These are phyloP conservation scores for Lodderomyces margitis DNA, from an alignment of 1,139 yeast genomes.

Conservation along the genomic window DNA sequence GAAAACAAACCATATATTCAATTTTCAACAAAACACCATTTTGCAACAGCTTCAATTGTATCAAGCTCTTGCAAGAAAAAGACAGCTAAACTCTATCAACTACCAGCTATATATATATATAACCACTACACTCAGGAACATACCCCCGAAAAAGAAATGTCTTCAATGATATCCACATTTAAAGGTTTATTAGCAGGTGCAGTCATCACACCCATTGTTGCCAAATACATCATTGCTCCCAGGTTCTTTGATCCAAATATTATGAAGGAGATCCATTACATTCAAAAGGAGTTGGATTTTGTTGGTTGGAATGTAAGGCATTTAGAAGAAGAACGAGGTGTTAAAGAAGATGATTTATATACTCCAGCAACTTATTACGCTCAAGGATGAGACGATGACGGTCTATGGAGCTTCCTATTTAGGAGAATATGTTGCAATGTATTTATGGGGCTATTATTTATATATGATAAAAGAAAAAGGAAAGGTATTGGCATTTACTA, in stretches of 20 bases:
- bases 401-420: no score
- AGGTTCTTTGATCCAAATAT: conserved; percentile 21
- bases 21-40: no score
- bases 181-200: conserved; percentile 31
- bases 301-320: conserved; percentile 41
- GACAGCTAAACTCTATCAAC: no score
- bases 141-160: no score
- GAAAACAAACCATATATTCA: no score
- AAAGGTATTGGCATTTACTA: background rate
- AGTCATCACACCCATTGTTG: conserved; percentile 29
- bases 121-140: no score
- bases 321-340: conserved; percentile 32
- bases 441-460: background rate
- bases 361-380: conserved; percentile 28
- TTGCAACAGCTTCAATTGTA: no score
- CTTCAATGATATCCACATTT: conserved; percentile 4
- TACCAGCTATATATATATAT: no score
- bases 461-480: background rate
- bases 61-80: no score
- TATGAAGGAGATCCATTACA: conserved; percentile 31
- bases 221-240: conserved; percentile 29
- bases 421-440: background rate
- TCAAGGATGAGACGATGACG: conserved; percentile 3
- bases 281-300: conserved; percentile 34
- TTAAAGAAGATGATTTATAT: conserved; percentile 28